Conservation (phyloP, 768 basidiomycete species). For the Phlebiopsis gigantea region DNA sequence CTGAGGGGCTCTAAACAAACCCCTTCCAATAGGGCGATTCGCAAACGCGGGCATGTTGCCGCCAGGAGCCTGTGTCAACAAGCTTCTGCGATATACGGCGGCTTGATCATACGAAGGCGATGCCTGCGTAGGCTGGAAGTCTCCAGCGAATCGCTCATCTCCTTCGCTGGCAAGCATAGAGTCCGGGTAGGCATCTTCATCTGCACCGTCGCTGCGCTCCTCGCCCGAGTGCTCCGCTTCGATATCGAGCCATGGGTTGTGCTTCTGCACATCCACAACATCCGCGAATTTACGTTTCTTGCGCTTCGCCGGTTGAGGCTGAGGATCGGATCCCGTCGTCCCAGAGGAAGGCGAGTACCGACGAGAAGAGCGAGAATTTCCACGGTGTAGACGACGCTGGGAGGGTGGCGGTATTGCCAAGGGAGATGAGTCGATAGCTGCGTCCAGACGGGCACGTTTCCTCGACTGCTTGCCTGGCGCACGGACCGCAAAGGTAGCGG, state of each 20-base stretch:
- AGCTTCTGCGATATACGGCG: conserved; percentile 61
- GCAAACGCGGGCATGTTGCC: conserved; percentile 48
- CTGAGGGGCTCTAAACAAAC: conserved; percentile 6
- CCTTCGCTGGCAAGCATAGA: conserved; percentile 44
- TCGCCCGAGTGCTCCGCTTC: conserved; percentile 80
- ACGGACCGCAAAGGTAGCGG: conserved; percentile 43
- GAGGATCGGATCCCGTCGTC: conserved; percentile 9
- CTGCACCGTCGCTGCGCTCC: conserved; percentile 61
- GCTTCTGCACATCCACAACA: conserved; percentile 29
- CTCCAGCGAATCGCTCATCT: conserved; percentile 62
- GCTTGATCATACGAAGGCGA: conserved; percentile 72
- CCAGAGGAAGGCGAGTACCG: neutral
- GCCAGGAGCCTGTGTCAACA: conserved; percentile 62
- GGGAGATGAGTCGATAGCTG: conserved; percentile 26
- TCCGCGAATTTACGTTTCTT: conserved; percentile 26
- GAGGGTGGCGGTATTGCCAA: conserved; percentile 29
- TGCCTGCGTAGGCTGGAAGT: conserved; percentile 60
- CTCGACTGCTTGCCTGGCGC: conserved; percentile 28
- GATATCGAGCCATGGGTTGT: conserved; percentile 52
- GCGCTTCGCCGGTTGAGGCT: conserved; percentile 18
- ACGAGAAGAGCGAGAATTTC: conserved; percentile 8
- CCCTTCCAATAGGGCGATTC: conserved; percentile 39
- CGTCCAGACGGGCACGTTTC: conserved; percentile 18
- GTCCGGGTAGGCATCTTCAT: conserved; percentile 36
- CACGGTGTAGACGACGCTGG: conserved; percentile 24